Base-by-base conservation (phyloP, 805 yeast species). In the Metschnikowia peoriensis region DNA sequence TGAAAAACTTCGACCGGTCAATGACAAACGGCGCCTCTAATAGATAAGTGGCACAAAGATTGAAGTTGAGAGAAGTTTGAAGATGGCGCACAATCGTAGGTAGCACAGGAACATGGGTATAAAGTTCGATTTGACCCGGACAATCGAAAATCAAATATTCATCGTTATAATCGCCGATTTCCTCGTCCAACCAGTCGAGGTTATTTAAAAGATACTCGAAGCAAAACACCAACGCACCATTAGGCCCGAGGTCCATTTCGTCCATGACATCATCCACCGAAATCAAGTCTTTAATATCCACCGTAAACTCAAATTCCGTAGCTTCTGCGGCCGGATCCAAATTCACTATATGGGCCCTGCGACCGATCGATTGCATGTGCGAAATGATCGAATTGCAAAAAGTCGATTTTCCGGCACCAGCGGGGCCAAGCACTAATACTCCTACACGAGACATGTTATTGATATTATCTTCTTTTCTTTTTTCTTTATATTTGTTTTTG, bases 281-380 rank as follows among this genome's bases (percentile, higher is more conserved):
- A 47, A 93, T 89, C 62, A 93, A 77, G 66, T 93, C 97, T 61
- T 96, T 77, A 38, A 93, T 93, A 68, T 93, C 98, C 16, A 93
- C 86, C 7, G 96, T 86, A 67, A 93, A 94, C 65, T 90, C 97
- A 65, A 81, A 93, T 64, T 93, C 93, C 2, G 83, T 84, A 11
- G 98, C 89, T 59, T 91, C 97, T 1, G 98, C 98, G 0, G 98
- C 98, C 5, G 99, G 99, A 71, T 93, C 98, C 48, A 93, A 73
- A 66, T 94, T 94, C 15, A 94, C 97, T 39, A 94, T 83, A 69
- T 94, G 97, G 2, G 97, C 97, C 38, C 96, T 76, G 56, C 99
- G 84, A 1, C 98, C 98, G 37, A 88, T 79, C 16, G 90, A 79
- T 67, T 91, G 96, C 85, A 94, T 88, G 68, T 93, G 88, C 1